Conservation (phyloP, 1,284 basidiomycete species). For the Bondarzewia mesenterica region DNA sequence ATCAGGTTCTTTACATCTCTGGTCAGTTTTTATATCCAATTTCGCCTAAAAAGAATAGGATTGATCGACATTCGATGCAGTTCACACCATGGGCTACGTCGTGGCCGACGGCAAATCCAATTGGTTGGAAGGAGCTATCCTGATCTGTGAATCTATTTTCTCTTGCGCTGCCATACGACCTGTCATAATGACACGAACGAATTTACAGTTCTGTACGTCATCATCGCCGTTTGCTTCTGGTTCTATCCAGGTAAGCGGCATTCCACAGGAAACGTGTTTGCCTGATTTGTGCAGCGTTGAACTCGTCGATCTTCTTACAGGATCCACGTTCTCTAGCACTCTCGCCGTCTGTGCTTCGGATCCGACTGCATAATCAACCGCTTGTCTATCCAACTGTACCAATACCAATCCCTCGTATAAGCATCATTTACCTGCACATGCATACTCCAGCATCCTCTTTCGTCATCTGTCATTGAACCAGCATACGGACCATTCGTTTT, state of each 20-base stretch:
- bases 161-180: not conserved
- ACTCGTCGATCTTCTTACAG: conserved; percentile 8
- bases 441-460: not conserved
- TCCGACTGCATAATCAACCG: conserved; percentile 2
- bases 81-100: conserved; percentile 78
- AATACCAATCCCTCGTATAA: too few species aligned
- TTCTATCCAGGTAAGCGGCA: conserved; percentile 40
- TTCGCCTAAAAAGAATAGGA: not conserved
- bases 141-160: conserved; percentile 20
- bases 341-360: conserved; percentile 24
- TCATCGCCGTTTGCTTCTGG: conserved; percentile 62
- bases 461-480: not conserved
- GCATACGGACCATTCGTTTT: not conserved
- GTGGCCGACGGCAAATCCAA: conserved; percentile 82
- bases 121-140: conserved; percentile 65
- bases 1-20: conserved; percentile 27
- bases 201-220: conserved; percentile 49
- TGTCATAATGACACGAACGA: not conserved
- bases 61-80: conserved; percentile 22
- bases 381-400: not conserved
- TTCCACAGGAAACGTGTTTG: not conserved
- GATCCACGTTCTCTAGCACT: conserved; percentile 29
- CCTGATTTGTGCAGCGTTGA: not conserved
- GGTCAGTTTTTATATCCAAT: conserved; percentile 13
- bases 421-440: not conserved